These are phyloP conservation scores for Backusella westeae DNA, from an alignment of 192 early-diverging fungal species.

Conservation along the genomic window DNA sequence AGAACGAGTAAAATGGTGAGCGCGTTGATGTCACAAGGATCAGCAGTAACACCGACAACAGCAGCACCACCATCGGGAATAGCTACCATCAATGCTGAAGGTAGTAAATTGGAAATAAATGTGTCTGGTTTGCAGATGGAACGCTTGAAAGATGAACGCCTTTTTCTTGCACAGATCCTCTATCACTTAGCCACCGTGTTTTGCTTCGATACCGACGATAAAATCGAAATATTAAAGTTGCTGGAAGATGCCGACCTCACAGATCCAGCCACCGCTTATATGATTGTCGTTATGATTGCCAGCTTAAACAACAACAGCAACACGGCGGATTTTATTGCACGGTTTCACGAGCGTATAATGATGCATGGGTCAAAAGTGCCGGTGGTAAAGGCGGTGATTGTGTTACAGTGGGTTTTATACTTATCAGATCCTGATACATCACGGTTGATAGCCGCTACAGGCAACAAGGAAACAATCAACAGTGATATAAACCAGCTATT, in stretches of 20 bases:
- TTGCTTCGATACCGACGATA: constrained; percentile 31
- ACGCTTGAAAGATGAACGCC: constrained; percentile 37
- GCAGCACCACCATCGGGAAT: constrained; percentile 22
- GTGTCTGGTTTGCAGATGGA: constrained; percentile 43
- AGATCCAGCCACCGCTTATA: constrained; percentile 23
- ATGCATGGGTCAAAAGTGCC: constrained; percentile 19
- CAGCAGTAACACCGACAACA: constrained; percentile 41
- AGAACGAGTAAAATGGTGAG: constrained; percentile 46
- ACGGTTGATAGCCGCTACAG: background rate
- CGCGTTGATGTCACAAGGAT: constrained; percentile 42
- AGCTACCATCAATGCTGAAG: background rate
- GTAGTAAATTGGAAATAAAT: constrained; percentile 31
- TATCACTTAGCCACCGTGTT: constrained; percentile 43
- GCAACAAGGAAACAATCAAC: background rate
- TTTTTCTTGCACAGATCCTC: constrained; percentile 40
- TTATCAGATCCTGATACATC: constrained; percentile 35
- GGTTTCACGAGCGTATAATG: constrained; percentile 15
- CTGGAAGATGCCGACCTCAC: constrained; percentile 29
- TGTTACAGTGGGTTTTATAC: constrained; percentile 61
- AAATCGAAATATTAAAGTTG: constrained; percentile 34
- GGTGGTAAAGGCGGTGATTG: constrained; percentile 37
- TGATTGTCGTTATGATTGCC: constrained; percentile 32
- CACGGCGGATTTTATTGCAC: constrained; percentile 20
- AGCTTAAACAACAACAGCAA: constrained; percentile 12
- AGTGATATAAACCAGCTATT: constrained; percentile 47